phyloP scores from a whole-genome alignment of 1,139 yeast species.

The Protomyces lactucae-debilis region DNA sequence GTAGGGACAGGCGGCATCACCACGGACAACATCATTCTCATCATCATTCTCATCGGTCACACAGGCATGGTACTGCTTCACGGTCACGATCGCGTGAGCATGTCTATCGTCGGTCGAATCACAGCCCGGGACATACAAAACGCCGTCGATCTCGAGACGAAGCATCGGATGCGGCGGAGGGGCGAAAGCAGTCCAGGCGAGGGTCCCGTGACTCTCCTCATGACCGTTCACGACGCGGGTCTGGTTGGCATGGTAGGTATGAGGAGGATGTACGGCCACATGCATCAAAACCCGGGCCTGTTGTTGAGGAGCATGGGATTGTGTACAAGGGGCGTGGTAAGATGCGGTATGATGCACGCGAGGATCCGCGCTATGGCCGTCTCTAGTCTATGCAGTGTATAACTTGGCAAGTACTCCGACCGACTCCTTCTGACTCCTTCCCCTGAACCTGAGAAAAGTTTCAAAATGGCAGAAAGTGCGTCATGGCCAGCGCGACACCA shows the following conservation, averaged over 20 bases:
- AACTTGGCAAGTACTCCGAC: too few relatives aligned
- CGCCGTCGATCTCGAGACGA: not conserved
- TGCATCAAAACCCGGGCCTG: not conserved
- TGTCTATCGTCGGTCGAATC: not conserved
- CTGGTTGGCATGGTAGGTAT: not conserved
- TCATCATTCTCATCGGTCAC: not conserved
- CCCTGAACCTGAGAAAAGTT: not conserved
- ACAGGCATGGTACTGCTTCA: not conserved
- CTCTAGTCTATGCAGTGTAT: not conserved
- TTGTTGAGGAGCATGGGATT: not conserved
- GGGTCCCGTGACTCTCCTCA: not conserved
- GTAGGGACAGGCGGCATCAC: not conserved
- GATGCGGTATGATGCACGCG: constrained; percentile 9
- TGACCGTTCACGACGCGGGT: not conserved
- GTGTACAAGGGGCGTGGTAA: constrained; percentile 20
- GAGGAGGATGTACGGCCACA: not conserved
- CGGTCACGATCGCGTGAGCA: not conserved
- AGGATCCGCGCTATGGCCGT: constrained; percentile 6
- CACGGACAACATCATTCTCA: not conserved
- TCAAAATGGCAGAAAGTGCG: not conserved
- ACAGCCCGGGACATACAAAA: not conserved
- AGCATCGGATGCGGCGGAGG: not conserved
- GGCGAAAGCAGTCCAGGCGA: not conserved
- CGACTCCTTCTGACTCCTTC: not conserved
- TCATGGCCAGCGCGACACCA: not conserved